phyloP scores from a whole-genome alignment of 2,329 filamentous ascomycete genomes.

The Clonostachys byssicola region DNA sequence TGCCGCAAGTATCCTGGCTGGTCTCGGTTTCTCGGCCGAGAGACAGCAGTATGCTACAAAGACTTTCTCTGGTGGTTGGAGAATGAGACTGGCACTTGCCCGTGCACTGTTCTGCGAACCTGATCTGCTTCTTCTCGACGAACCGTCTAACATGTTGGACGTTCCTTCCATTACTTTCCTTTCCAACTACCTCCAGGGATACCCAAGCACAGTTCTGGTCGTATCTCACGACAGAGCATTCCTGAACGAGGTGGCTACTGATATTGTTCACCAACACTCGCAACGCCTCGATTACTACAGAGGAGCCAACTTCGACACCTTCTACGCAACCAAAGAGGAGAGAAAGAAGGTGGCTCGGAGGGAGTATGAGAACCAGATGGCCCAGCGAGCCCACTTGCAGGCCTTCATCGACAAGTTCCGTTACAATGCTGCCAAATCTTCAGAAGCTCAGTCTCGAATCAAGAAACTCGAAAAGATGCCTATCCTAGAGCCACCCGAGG shows the following conservation, averaged over 20 bases:
- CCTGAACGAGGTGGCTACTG: conserved; percentile 97
- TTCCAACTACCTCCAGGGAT: conserved; percentile 88
- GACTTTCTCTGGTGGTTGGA: conserved; percentile 99
- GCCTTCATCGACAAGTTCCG: conserved; percentile 99
- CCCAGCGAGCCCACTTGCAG: conserved; percentile 85
- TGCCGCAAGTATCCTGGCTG: conserved; percentile 92
- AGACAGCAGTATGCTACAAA: conserved; percentile 90
- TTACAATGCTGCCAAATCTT: conserved; percentile 98
- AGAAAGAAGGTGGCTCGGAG: conserved; percentile 93
- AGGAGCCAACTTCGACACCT: conserved; percentile 92
- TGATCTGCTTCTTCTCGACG: conserved; percentile 90
- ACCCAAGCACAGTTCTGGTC: conserved; percentile 91
- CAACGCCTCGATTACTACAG: conserved; percentile 98
- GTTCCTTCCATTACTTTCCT: conserved; percentile 99
- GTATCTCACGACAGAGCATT: conserved; percentile 99
- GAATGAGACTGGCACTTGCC: conserved; percentile 94
- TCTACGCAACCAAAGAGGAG: conserved; percentile 97
- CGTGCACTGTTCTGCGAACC: conserved; percentile 97
- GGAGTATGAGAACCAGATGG: conserved; percentile 99
- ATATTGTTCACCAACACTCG: conserved; percentile 98
- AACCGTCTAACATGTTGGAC: conserved; percentile 99
- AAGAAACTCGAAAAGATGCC: conserved; percentile 99
- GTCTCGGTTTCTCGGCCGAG: conserved; percentile 93
- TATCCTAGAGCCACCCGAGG: conserved; percentile 81
- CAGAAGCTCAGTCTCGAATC: conserved; percentile 96